Conservation (phyloP, 2,329 filamentous ascomycete species). For the Cadophora malorum region DNA sequence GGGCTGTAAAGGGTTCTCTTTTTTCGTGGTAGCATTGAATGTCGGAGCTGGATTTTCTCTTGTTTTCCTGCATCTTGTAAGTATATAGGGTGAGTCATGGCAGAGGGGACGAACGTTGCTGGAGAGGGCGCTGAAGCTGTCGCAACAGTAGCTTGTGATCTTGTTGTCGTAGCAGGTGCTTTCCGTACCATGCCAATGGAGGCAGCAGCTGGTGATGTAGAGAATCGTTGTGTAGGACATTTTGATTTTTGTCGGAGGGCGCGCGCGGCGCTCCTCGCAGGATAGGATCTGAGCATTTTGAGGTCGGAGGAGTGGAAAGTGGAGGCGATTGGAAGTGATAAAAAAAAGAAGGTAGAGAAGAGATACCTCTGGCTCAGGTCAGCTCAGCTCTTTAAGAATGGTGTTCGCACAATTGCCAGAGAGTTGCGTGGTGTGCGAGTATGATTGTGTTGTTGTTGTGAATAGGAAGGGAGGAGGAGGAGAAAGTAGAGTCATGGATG, state of each 20-base stretch:
- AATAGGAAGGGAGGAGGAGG: neutral
- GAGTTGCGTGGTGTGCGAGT: neutral
- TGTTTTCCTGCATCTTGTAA: slow-evolving; percentile 53
- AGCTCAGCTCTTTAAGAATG: slow-evolving; percentile 1
- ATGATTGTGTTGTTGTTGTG: slow-evolving; percentile 18
- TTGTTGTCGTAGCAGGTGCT: slow-evolving; percentile 49
- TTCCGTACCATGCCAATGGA: slow-evolving; percentile 45
- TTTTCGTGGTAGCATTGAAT: slow-evolving; percentile 57
- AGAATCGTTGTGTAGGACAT: slow-evolving; percentile 48
- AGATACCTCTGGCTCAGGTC: slow-evolving; percentile 26
- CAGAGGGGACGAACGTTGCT: slow-evolving; percentile 34
- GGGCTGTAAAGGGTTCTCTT: slow-evolving; percentile 69
- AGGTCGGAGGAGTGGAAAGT: slow-evolving; percentile 24
- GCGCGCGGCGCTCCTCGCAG: slow-evolving; percentile 55
- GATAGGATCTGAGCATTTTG: slow-evolving; percentile 56
- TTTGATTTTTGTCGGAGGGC: slow-evolving; percentile 46
- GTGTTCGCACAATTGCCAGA: slow-evolving; percentile 16
- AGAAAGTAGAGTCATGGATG: slow-evolving; percentile 6
- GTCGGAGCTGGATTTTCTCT: slow-evolving; percentile 68
- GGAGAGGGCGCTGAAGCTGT: slow-evolving; percentile 46
- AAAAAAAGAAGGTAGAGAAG: slow-evolving; percentile 13
- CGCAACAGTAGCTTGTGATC: slow-evolving; percentile 58
- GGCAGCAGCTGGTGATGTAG: slow-evolving; percentile 50
- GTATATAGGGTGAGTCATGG: slow-evolving; percentile 40
- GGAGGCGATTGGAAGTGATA: slow-evolving; percentile 16